Percentiles rank a stretch among this genome's conserved stretches.
Conservation (phyloP, 352 stramenopile species). For the Discostella stelligera region DNA sequence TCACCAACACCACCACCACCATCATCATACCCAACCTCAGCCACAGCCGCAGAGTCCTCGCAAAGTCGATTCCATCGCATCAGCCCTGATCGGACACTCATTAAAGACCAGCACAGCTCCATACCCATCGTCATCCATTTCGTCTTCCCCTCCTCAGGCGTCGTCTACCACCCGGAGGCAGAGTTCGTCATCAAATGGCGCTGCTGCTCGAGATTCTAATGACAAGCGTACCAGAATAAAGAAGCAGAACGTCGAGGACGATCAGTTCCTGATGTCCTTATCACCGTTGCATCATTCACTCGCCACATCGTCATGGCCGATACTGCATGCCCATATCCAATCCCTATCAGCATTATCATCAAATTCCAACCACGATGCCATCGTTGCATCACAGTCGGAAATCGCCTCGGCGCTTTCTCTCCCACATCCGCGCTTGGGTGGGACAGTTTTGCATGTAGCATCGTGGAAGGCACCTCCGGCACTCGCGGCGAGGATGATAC, state of each 20-base stretch:
- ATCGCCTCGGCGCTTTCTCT: conserved; percentile 25
- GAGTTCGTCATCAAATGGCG: background rate
- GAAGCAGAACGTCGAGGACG: background rate
- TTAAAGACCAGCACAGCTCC: background rate
- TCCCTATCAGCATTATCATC: background rate
- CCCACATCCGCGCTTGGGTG: conserved; percentile 28
- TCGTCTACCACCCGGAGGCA: background rate
- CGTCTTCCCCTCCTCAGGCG: background rate
- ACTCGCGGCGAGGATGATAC: conserved; percentile 45
- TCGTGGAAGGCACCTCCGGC: conserved; percentile 49
- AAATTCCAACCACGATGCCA: conserved; percentile 6
- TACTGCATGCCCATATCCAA: conserved; percentile 8
- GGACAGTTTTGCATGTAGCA: conserved; percentile 47
- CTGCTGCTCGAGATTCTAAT: background rate
- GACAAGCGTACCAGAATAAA: too few relatives aligned
- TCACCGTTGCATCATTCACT: conserved; percentile 29
- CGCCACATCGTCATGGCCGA: conserved; percentile 20
- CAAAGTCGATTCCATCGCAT: conserved; percentile 40
- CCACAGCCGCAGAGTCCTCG: background rate
- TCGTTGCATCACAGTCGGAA: background rate
- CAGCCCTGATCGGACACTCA: conserved; percentile 17
- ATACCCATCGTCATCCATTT: background rate
- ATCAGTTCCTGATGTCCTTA: background rate
- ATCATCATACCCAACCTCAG: background rate
- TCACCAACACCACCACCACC: background rate